Evolutionary conservation across 805 yeast genomes (phyloP).

Genomic region (Osmozyma mogii): DNA sequence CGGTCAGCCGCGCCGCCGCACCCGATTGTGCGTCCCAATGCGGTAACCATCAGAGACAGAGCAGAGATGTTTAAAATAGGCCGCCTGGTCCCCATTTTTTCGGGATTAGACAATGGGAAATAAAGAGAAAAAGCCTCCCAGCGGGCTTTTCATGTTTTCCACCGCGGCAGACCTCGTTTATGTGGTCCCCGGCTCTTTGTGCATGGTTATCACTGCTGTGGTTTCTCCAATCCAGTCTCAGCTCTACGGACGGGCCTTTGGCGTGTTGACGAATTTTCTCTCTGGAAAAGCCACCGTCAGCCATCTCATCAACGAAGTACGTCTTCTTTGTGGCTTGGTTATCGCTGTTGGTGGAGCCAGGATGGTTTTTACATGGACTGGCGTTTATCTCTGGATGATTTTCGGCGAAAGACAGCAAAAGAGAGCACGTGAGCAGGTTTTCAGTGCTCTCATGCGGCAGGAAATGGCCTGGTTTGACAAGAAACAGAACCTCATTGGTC

Average conservation of each 20-base stretch:
- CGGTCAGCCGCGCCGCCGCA: too few relatives aligned
- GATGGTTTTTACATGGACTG: slow-evolving; percentile 39
- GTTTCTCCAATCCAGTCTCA: slow-evolving; percentile 57
- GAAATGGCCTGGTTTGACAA: slow-evolving; percentile 58
- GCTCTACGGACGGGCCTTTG: slow-evolving; percentile 58
- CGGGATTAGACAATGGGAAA: too few relatives aligned
- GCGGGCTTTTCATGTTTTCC: slow-evolving; percentile 17
- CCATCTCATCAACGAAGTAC: slow-evolving; percentile 17
- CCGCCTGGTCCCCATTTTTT: too few relatives aligned
- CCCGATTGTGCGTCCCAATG: too few relatives aligned
- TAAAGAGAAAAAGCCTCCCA: slow-evolving; percentile 3
- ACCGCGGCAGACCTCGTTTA: slow-evolving; percentile 14
- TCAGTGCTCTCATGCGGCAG: slow-evolving; percentile 36
- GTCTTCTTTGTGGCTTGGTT: slow-evolving; percentile 23
- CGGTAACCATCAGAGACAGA: too few relatives aligned
- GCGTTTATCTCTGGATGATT: slow-evolving; percentile 53
- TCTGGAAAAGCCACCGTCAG: slow-evolving; percentile 17
- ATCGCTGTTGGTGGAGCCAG: slow-evolving; percentile 25
- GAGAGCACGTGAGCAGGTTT: slow-evolving; percentile 43
- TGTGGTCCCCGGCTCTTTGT: slow-evolving; percentile 15
- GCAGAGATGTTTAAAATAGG: too few relatives aligned
- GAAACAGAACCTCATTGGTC: slow-evolving; percentile 51
- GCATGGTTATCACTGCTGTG: slow-evolving; percentile 46
- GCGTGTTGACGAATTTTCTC: slow-evolving; percentile 20
- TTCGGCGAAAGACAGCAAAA: slow-evolving; percentile 67